phyloP scores from a whole-genome alignment of 1,284 basidiomycete species.

The Veloporphyrellus conicus region DNA sequence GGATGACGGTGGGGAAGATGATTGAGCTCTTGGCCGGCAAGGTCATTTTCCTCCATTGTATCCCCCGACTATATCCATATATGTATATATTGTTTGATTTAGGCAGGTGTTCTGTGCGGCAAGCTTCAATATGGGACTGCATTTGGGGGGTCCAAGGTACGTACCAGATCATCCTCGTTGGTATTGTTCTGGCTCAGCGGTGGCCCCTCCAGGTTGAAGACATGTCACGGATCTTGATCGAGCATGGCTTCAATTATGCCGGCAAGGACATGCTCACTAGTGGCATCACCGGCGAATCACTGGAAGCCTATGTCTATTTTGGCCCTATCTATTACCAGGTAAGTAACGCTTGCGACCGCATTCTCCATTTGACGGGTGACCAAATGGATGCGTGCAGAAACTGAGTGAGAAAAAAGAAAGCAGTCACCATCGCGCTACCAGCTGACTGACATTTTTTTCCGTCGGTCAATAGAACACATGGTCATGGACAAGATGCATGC shows the following conservation, averaged over 20 bases:
- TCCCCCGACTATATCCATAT: conserved; percentile 1
- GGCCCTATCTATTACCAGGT: conserved; percentile 99
- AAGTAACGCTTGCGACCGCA: conserved; percentile 38
- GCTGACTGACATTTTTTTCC: conserved; percentile 21
- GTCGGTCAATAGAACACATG: conserved; percentile 71
- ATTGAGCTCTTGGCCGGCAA: conserved; percentile 98
- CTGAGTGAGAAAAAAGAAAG: conserved; percentile 52
- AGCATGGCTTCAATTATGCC: conserved; percentile 93
- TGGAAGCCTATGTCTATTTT: conserved; percentile 98
- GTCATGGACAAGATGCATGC: conserved; percentile 99
- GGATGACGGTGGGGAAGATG: conserved; percentile 99
- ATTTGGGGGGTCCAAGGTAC: conserved; percentile 92
- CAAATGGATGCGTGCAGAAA: conserved; percentile 49
- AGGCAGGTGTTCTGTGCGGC: conserved; percentile 86
- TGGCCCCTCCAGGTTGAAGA: conserved; percentile 74
- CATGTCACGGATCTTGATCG: conserved; percentile 94
- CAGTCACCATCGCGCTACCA: conserved; percentile 7
- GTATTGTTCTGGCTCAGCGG: conserved; percentile 15
- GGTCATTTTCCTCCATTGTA: conserved; percentile 37
- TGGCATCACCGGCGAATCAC: conserved; percentile 93
- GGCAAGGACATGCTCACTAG: conserved; percentile 99
- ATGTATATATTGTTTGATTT: conserved; percentile 12
- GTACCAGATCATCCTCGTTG: conserved; percentile 3
- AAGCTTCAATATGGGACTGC: conserved; percentile 92
- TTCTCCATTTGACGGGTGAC: conserved; percentile 2